Conservation (phyloP, 805 yeast species). For the Hanseniaspora clermontiae region DNA sequence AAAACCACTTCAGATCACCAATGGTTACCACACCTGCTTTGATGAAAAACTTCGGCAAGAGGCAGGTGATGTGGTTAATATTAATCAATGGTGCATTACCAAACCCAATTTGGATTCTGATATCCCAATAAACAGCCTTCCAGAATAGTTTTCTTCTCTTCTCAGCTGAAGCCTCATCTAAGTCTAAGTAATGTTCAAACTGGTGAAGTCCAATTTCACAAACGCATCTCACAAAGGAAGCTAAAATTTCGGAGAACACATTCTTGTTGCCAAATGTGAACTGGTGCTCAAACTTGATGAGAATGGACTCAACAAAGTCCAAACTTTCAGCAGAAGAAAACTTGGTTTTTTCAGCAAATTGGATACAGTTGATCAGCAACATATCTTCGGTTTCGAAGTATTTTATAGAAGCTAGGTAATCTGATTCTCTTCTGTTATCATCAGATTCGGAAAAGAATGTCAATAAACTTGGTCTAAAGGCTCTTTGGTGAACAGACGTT, state of each 20-base stretch:
- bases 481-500: not conserved
- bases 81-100: not conserved
- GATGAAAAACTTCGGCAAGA: slow-evolving; percentile 5
- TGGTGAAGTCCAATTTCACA: slow-evolving; percentile 5
- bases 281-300: not conserved
- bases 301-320: slow-evolving; percentile 6
- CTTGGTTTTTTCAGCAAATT: slow-evolving; percentile 3
- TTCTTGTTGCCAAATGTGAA: not conserved
- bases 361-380: not conserved
- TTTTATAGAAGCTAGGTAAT: not conserved
- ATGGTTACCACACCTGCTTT: slow-evolving; percentile 6
- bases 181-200: slow-evolving; percentile 10
- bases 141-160: slow-evolving; percentile 13
- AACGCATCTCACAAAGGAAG: not conserved
- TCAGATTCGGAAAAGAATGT: not conserved
- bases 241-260: not conserved
- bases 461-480: not conserved
- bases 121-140: slow-evolving; percentile 11
- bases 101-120: not conserved
- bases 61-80: not conserved
- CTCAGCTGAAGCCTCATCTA: slow-evolving; percentile 8
- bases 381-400: slow-evolving; percentile 8
- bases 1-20: slow-evolving; percentile 2
- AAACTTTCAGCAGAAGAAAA: slow-evolving; percentile 4
- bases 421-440: not conserved